Conservation (phyloP, 441 rosid species). For the Isatis lusitanica region DNA sequence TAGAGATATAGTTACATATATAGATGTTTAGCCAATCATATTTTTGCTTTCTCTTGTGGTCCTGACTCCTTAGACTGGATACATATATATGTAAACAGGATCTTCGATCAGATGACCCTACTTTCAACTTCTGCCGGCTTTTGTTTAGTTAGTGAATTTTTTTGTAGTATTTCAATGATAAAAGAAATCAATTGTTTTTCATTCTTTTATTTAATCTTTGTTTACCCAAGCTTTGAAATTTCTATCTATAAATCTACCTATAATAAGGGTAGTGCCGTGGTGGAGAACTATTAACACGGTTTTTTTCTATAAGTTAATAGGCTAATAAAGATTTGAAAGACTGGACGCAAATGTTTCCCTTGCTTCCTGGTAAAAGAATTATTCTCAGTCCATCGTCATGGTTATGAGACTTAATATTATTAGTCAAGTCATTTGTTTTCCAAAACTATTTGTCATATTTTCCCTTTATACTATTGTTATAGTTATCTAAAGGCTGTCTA, state of each 20-base stretch:
- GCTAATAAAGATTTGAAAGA: too few species aligned
- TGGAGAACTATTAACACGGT: neutral
- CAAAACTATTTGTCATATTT: neutral
- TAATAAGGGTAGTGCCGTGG: neutral
- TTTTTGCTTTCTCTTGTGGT: conserved; percentile 17
- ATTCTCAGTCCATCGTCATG: too few species aligned
- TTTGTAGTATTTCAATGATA: neutral
- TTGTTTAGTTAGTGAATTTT: neutral
- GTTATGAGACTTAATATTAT: too few species aligned
- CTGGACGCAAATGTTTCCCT: too few species aligned
- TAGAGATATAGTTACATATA: conserved; percentile 2
- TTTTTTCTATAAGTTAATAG: too few species aligned
- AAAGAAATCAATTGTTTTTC: neutral
- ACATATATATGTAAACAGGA: neutral
- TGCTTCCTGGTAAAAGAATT: too few species aligned
- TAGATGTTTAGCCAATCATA: conserved; percentile 15
- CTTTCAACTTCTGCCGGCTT: neutral
- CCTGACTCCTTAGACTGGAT: neutral
- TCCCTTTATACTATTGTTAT: neutral
- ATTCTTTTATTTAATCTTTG: neutral
- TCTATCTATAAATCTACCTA: neutral
- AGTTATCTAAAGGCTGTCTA: neutral
- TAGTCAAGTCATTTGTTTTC: neutral
- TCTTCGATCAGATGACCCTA: neutral
- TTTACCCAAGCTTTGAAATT: neutral